Conservation (phyloP, 495 filamentous ascomycete species). For the Penicillium subrubescens region DNA sequence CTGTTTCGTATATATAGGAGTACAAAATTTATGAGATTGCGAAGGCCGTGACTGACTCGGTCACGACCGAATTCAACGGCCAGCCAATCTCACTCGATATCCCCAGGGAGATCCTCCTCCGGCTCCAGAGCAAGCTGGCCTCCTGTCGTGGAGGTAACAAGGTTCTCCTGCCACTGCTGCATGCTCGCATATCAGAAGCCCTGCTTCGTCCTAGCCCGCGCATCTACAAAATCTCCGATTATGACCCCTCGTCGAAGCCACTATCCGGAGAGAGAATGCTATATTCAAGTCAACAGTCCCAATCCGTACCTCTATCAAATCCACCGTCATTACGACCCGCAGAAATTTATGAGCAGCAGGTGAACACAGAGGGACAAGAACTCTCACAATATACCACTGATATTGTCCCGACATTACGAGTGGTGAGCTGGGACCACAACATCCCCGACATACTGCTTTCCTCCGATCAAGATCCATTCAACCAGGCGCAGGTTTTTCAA, state of each 20-base stretch:
- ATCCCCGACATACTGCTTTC: not conserved
- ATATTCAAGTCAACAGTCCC: not conserved
- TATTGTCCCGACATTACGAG: not conserved
- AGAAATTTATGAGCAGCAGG: not conserved
- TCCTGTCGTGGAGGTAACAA: not conserved
- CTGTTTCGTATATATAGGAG: not conserved
- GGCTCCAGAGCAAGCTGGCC: slow-evolving; percentile 3
- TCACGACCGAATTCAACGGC: not conserved
- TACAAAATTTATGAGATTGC: slow-evolving; percentile 2
- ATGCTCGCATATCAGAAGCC: not conserved
- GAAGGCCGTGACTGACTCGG: not conserved
- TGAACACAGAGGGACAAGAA: not conserved
- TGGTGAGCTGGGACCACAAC: not conserved
- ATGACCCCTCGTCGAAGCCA: not conserved
- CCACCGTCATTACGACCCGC: not conserved
- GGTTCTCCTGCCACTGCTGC: not conserved
- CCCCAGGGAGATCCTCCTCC: not conserved
- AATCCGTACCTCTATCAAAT: not conserved
- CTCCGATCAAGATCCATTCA: not conserved
- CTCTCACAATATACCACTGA: not conserved
- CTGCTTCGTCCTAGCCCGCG: not conserved
- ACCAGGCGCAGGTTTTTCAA: not conserved
- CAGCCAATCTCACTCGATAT: not conserved
- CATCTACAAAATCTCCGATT: not conserved
- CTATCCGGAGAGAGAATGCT: not conserved